Evolutionary conservation across 2,329 filamentous ascomycete genomes (phyloP), one percentile per base, ranked within the genome.

Genomic region (Botrytis cinerea): DNA sequence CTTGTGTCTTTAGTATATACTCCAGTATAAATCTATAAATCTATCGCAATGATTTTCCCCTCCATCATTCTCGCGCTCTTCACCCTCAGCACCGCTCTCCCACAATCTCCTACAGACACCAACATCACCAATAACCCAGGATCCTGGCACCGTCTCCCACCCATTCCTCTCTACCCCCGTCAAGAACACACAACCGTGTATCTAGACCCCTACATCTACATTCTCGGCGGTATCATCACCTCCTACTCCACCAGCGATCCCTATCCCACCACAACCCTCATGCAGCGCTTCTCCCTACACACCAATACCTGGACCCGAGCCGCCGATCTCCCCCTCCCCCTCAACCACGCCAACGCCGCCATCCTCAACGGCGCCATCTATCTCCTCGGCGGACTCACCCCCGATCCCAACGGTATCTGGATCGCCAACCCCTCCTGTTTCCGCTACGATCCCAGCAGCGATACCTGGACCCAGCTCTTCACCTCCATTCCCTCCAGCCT

Each of bases 301-400:
- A 74, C 73, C 22, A 76, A 82, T 63, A 77, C 76, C 25, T 84
- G 82, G 81, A 71, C 64, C 16, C 64, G 68, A 2, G 78, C 75
- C 1, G 75, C 81, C 0, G 76, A 80, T 7, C 72, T 81, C 0
- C 83, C 83, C 0, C 61, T 78, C 0, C 62, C 77, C 8, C 74
- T 82, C 4, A 84, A 83, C 66, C 83, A 84, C 70, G 77, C 80
- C 63, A 85, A 85, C 69, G 80, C 79, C 32, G 83, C 81, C 10
- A 80, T 76, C 0, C 77, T 82, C 3, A 73, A 81, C 61, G 80
- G 80, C 62, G 82, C 82, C 71, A 78, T 84, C 20, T 84, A 84
- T 72, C 67, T 84, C 0, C 77, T 85, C 3, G 83, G 84, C 9
- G 83, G 82, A 0, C 78, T 84, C n/a, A 74, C 61, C 28, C 51